Evolutionary conservation across 768 basidiomycete species (phyloP).

Genomic region (Goffeauzyma gilvescens): DNA sequence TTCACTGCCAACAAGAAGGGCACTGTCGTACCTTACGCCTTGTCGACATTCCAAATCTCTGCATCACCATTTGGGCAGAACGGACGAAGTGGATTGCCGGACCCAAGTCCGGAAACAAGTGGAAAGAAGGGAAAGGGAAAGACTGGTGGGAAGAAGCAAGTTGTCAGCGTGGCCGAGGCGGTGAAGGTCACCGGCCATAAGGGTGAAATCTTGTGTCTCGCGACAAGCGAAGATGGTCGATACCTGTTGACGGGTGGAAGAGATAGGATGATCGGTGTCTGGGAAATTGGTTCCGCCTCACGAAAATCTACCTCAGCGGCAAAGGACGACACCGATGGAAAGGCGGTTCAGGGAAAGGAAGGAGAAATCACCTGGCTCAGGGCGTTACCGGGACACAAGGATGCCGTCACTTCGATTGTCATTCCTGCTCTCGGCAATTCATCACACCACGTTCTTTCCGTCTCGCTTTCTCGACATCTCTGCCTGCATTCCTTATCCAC

Average conservation of each 20-base stretch:
- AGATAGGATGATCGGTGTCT: constrained; percentile 63
- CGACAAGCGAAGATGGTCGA: constrained; percentile 66
- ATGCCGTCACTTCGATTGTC: constrained; percentile 50
- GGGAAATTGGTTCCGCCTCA: constrained; percentile 58
- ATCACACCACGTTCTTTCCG: constrained; percentile 42
- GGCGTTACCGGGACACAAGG: constrained; percentile 59
- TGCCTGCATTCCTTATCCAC: constrained; percentile 39
- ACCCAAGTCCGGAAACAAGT: constrained; percentile 17
- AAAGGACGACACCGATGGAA: too few relatives aligned
- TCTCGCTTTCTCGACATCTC: constrained; percentile 65
- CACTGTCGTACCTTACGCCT: constrained; percentile 40
- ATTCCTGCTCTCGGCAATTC: constrained; percentile 55
- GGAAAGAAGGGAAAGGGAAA: constrained; percentile 38
- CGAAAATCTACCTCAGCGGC: too few relatives aligned
- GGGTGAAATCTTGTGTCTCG: constrained; percentile 66
- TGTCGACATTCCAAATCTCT: constrained; percentile 23
- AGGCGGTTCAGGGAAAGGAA: neutral
- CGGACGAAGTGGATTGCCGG: neutral
- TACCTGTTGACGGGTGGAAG: constrained; percentile 71
- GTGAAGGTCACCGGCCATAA: constrained; percentile 50
- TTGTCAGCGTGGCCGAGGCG: constrained; percentile 15
- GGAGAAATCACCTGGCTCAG: constrained; percentile 57
- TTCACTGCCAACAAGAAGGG: constrained; percentile 87
- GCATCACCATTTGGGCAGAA: constrained; percentile 22
- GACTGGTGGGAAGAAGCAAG: neutral